These are phyloP conservation scores for Chondrus crispus DNA, from an alignment of 23 red algal species.

Conservation along the genomic window DNA sequence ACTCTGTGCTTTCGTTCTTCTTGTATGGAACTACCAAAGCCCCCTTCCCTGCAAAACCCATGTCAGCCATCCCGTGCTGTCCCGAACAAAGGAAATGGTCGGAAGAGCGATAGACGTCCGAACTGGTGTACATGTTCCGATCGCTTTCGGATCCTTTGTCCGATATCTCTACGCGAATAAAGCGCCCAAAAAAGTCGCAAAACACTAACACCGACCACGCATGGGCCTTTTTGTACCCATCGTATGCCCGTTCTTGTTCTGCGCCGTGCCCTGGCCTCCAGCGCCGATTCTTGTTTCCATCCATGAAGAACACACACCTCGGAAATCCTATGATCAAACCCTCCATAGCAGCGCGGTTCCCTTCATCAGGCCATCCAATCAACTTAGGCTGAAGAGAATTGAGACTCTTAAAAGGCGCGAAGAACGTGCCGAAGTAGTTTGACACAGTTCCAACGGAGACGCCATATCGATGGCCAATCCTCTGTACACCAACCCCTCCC, in stretches of 20 bases:
- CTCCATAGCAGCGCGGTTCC: neutral
- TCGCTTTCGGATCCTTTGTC: slow-evolving; percentile 10
- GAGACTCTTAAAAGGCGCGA: too few relatives aligned
- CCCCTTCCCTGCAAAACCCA: slow-evolving; percentile 9
- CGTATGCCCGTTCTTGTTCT: neutral
- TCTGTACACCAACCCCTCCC: neutral
- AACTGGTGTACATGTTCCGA: neutral
- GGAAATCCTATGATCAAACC: slow-evolving; percentile 8
- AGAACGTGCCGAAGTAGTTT: neutral
- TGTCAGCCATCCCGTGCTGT: slow-evolving; percentile 15
- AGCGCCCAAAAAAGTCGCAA: slow-evolving; percentile 6
- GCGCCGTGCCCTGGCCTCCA: neutral
- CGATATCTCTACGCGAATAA: slow-evolving; percentile 6
- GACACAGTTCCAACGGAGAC: neutral
- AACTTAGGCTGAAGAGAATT: neutral
- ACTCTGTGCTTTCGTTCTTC: neutral
- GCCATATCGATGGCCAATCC: neutral
- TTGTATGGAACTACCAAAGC: neutral
- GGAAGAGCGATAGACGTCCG: neutral
- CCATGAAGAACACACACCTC: slow-evolving; percentile 3
- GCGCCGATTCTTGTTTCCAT: neutral
- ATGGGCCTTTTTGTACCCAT: slow-evolving; percentile 34
- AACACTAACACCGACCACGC: neutral
- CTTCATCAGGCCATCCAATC: neutral
- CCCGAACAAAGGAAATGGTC: neutral